Evolutionary conservation across 192 early-diverging fungal species (phyloP).

Genomic region (Pecoramyces ruminantium): DNA sequence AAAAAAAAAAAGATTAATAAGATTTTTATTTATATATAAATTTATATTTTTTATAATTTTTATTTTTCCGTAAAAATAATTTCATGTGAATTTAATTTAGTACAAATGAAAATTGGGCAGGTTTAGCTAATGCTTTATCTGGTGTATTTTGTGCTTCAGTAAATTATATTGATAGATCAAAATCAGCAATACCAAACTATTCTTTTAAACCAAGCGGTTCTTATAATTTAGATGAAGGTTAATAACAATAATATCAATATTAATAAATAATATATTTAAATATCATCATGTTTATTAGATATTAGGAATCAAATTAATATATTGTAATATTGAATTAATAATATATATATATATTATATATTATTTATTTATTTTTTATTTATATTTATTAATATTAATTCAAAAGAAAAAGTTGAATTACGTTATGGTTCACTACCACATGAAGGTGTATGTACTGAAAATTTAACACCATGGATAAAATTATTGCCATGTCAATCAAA

Average conservation of each 20-base stretch:
- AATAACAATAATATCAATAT: neutral
- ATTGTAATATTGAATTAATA: too few relatives aligned
- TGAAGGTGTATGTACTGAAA: constrained; percentile 94
- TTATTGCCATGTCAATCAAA: constrained; percentile 83
- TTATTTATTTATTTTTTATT: too few relatives aligned
- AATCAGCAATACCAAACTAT: constrained; percentile 35
- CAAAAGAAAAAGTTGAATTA: constrained; percentile 11
- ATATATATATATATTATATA: too few relatives aligned
- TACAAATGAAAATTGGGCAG: constrained; percentile 60
- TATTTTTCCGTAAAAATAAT: neutral
- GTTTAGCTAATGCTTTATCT: constrained; percentile 75
- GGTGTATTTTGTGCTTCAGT: constrained; percentile 93
- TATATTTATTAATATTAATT: neutral
- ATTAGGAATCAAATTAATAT: too few relatives aligned
- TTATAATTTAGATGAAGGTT: neutral
- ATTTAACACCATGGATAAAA: constrained; percentile 94
- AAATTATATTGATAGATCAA: constrained; percentile 73
- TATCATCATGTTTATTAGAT: too few relatives aligned
- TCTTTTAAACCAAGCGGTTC: constrained; percentile 17
- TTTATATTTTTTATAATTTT: neutral
- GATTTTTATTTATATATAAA: neutral
- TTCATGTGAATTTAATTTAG: constrained; percentile 11
- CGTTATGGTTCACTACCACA: constrained; percentile 69
- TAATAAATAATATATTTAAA: neutral
- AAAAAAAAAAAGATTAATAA: neutral